Conservation (phyloP, 495 filamentous ascomycete species). For the Hypoxylon perforatum region DNA sequence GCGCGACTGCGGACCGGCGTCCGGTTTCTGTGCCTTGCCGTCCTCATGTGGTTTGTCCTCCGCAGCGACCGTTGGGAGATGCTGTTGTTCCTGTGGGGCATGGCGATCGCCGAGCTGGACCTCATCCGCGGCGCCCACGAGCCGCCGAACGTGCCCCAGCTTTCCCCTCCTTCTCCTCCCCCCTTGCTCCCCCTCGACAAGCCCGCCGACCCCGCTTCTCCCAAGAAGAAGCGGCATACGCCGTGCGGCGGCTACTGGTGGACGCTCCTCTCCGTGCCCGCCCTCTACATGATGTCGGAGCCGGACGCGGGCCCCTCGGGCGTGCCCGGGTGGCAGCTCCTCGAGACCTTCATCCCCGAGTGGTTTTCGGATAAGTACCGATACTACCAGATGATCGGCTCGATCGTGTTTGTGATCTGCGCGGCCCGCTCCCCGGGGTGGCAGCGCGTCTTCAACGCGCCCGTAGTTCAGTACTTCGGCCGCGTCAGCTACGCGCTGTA, state of each 20-base stretch:
- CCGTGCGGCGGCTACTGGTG: constrained; percentile 37
- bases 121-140: constrained; percentile 45
- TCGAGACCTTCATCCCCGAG: constrained; percentile 51
- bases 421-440: constrained; percentile 48
- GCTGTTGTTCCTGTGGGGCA: constrained; percentile 54
- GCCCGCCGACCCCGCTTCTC: constrained; percentile 5
- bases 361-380: constrained; percentile 57
- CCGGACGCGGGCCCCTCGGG: constrained; percentile 51
- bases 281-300: constrained; percentile 55
- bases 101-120: constrained; percentile 55
- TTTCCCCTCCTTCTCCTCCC: constrained; percentile 25
- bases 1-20: constrained; percentile 42
- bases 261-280: constrained; percentile 43
- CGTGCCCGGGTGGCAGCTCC: constrained; percentile 54
- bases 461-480: constrained; percentile 58
- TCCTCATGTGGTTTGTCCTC: constrained; percentile 48
- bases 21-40: constrained; percentile 39
- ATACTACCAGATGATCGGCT: constrained; percentile 55
- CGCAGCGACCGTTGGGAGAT: constrained; percentile 55
- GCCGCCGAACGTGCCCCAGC: constrained; percentile 24
- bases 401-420: constrained; percentile 53
- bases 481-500: constrained; percentile 64
- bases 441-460: constrained; percentile 51
- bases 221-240: constrained; percentile 21
- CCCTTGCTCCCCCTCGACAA: constrained; percentile 37